A percentile compares a stretch with the other conserved stretches of the same genome.
phyloP scores from a whole-genome alignment of 2,329 filamentous ascomycete species.

The Bipolaris zeicola region DNA sequence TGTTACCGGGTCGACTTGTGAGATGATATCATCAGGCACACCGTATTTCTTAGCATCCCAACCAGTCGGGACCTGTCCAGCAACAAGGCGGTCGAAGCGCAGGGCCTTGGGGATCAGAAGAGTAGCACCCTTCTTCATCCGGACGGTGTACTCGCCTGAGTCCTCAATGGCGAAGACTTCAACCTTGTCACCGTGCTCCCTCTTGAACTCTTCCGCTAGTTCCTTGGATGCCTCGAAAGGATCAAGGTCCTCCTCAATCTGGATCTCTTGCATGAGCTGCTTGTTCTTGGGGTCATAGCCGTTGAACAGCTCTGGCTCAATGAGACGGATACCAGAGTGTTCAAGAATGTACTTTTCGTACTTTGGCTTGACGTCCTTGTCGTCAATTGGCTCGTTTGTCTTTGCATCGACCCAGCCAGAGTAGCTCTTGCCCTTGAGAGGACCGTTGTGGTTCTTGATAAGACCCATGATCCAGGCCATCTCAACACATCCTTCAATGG shows the following conservation, averaged over 20 bases:
- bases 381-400: constrained; percentile 91
- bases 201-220: constrained; percentile 95
- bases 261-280: constrained; percentile 95
- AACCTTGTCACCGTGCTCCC: constrained; percentile 95
- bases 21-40: constrained; percentile 96
- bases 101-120: constrained; percentile 97
- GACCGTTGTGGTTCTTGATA: constrained; percentile 97
- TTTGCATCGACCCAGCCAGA: constrained; percentile 97
- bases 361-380: constrained; percentile 96
- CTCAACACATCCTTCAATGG: constrained; percentile 94
- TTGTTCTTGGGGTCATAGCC: constrained; percentile 99
- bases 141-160: constrained; percentile 91
- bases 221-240: constrained; percentile 98
- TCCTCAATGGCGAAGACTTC: constrained; percentile 96
- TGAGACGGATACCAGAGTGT: constrained; percentile 95
- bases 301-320: constrained; percentile 94
- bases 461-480: constrained; percentile 99
- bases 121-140: constrained; percentile 92
- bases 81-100: constrained; percentile 94
- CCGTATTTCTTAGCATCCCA: constrained; percentile 98
- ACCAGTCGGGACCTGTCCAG: constrained; percentile 93
- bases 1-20: constrained; percentile 95
- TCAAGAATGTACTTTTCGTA: constrained; percentile 97
- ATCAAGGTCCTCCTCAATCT: constrained; percentile 95
- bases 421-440: constrained; percentile 94